These are phyloP conservation scores for Chlorophyllum brunneum DNA, from an alignment of 768 basidiomycete genomes.

Conservation along the genomic window DNA sequence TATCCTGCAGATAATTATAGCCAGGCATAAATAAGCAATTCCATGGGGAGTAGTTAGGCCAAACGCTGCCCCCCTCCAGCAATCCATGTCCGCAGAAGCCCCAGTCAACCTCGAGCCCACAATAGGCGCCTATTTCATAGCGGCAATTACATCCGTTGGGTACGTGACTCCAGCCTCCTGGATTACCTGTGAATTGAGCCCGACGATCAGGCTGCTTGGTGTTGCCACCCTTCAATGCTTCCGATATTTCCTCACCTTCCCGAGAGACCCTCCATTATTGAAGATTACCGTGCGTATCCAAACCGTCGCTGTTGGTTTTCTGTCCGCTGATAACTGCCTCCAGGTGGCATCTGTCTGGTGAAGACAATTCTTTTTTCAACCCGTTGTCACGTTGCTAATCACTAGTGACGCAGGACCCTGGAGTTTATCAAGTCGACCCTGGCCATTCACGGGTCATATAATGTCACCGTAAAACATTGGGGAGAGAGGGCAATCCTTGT, in stretches of 20 bases:
- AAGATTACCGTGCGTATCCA: not conserved
- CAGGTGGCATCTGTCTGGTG: not conserved
- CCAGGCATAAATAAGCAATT: too few species aligned
- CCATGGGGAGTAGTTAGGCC: too few species aligned
- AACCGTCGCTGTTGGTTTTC: not conserved
- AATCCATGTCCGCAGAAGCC: too few species aligned
- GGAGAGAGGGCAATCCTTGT: not conserved
- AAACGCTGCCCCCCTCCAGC: too few species aligned
- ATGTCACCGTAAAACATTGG: not conserved
- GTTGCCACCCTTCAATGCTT: conserved; percentile 2
- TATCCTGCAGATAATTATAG: too few species aligned
- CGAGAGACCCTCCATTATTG: not conserved
- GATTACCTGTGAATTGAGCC: too few species aligned
- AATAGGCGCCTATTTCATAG: conserved; percentile 5
- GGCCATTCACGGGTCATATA: not conserved
- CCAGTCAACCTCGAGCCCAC: conserved; percentile 9
- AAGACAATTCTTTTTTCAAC: not conserved
- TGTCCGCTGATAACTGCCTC: not conserved
- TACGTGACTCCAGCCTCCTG: not conserved
- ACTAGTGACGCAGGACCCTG: not conserved
- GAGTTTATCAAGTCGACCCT: not conserved
- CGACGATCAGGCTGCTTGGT: not conserved
- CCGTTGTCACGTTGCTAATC: not conserved
- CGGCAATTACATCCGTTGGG: conserved; percentile 3
- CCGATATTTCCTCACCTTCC: conserved; percentile 3